Evolutionary conservation across 2,329 filamentous ascomycete genomes (phyloP).

Genomic region (Colletotrichum melonis): DNA sequence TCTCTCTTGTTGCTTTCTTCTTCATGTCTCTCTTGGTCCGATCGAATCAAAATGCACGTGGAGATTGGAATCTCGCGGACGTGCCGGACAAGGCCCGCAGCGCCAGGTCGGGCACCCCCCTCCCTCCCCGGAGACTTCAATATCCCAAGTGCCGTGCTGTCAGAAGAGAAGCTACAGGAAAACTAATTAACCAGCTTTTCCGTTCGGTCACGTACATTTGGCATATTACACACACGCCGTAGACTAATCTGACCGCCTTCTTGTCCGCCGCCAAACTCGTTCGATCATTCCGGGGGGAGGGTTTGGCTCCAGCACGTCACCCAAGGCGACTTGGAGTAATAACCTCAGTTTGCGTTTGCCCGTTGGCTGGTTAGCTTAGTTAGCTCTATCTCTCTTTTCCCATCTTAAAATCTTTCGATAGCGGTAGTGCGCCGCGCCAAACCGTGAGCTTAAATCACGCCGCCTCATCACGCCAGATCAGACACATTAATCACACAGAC

Average conservation of each 20-base stretch:
- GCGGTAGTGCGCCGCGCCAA: slow-evolving; percentile 1
- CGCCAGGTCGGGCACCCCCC: not conserved
- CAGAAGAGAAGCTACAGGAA: slow-evolving; percentile 6
- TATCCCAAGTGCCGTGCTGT: slow-evolving; percentile 28
- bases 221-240: not conserved
- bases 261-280: not conserved
- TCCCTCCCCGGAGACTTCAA: not conserved
- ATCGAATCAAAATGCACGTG: slow-evolving; percentile 24
- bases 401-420: not conserved
- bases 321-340: no score
- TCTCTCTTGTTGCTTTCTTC: not conserved
- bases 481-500: not conserved
- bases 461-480: not conserved
- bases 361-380: not conserved
- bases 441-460: slow-evolving; percentile 1
- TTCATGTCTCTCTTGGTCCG: slow-evolving; percentile 5
- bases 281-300: no score
- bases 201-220: slow-evolving; percentile 3
- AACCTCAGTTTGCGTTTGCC: no score
- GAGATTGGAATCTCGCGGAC: slow-evolving; percentile 11
- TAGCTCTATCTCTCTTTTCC: not conserved
- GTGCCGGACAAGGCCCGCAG: slow-evolving; percentile 22
- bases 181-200: slow-evolving; percentile 15
- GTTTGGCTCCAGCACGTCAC: no score
- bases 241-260: slow-evolving; percentile 18